Evolutionary conservation across 1,284 basidiomycete genomes (phyloP), one percentile per base, ranked within the genome.

Genomic region (Rhodotorula mucilaginosa): DNA sequence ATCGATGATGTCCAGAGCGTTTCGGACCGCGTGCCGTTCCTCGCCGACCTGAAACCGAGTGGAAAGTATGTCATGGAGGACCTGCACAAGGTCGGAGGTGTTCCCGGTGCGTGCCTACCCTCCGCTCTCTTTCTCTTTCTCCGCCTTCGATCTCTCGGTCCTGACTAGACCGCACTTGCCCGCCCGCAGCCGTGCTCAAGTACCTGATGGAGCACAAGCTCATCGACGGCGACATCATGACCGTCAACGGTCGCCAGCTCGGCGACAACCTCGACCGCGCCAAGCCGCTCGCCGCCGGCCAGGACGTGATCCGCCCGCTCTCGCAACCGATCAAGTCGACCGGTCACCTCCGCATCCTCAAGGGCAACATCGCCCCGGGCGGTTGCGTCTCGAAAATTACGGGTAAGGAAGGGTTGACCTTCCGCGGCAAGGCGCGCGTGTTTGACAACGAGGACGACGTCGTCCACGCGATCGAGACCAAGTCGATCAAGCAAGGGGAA

Each of bases 361-460:
- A 89, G 67, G 93, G 93, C 54, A 94, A 93, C 80, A 86, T 96
- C n/a, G 92, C 93, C 1, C 92, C 93, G 16, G 91, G 91, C 48
- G 92, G 91, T 10, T 92, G 94, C 51, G 95, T 99, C 18, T 92
- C 93, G 64, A 99, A 99, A 83, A 85, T 98, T 74, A 98, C 96
- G 16, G 95, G 96, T 31, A 97, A 97, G 82, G 96, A 99, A 82
- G 96, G 96, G 6, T 81, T 89, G 61, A 85, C 84, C 52, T 99
- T 99, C 80, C 88, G 91, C 84, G 90, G 92, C 64, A 90, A 88
- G 80, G 92, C 91, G 46, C 88, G 91, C 73, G 86, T 88, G 10
- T 96, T 94, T 71, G 90, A 80, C 76, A 91, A 90, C 72, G 87
- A 94, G 78, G 88, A 89, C 39, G 87, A 86, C 70, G 93, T 99